These are phyloP conservation scores for Akebia trifoliata DNA, from an alignment of 164 flowering plant genomes.

Conservation along the genomic window DNA sequence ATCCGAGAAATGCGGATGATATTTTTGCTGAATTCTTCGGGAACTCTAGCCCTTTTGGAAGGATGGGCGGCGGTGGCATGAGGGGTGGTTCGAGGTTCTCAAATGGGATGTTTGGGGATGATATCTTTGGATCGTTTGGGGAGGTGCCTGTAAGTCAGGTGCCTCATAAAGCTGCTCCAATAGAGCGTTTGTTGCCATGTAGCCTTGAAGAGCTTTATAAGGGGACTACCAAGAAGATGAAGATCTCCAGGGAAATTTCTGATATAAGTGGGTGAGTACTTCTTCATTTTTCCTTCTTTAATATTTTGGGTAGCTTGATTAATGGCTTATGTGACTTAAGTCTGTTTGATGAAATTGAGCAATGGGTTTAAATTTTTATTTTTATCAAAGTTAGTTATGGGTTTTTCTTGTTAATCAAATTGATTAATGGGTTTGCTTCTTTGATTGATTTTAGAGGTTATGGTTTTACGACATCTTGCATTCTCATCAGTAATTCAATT, in stretches of 20 bases:
- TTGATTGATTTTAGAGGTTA: no score
- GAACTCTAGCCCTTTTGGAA: slow-evolving; percentile 6
- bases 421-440: no score
- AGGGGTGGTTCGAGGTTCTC: slow-evolving; percentile 1
- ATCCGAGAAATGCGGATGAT: slow-evolving; percentile 15
- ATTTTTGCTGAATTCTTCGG: slow-evolving; percentile 18
- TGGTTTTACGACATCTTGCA: no score
- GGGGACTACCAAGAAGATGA: slow-evolving; percentile 26
- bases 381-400: no score
- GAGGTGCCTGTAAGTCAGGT: background rate
- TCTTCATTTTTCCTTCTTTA: background rate
- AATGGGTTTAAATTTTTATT: no score
- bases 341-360: no score
- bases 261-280: slow-evolving; percentile 21
- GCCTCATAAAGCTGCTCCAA: slow-evolving; percentile 18
- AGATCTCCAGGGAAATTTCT: slow-evolving; percentile 23
- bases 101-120: slow-evolving; percentile 7
- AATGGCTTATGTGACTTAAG: no score
- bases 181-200: slow-evolving; percentile 17
- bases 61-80: slow-evolving; percentile 9
- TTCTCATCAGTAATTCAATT: no score
- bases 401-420: no score
- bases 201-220: slow-evolving; percentile 24
- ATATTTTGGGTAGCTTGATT: background rate
- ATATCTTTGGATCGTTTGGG: slow-evolving; percentile 7